Conservation (phyloP, 2,329 filamentous ascomycete genomes). For the Colletotrichum endophyticum region DNA sequence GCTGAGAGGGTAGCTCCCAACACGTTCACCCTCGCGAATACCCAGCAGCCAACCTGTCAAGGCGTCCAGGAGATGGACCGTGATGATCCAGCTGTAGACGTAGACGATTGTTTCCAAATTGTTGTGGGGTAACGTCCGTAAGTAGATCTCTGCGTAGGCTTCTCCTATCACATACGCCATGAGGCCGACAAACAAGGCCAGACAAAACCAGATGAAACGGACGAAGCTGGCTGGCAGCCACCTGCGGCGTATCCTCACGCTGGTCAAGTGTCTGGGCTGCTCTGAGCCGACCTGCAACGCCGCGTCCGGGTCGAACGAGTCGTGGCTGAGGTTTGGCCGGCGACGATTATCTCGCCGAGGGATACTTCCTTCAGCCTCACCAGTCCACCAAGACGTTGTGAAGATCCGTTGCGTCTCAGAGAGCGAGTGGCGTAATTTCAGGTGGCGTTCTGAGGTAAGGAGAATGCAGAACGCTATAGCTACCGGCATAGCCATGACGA, state of each 20-base stretch:
- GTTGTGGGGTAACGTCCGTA: conserved; percentile 69
- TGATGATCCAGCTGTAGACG: conserved; percentile 73
- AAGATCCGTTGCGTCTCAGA: conserved; percentile 73
- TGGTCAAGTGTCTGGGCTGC: conserved; percentile 21
- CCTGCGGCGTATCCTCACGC: conserved; percentile 49
- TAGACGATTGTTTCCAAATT: conserved; percentile 72
- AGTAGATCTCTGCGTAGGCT: conserved; percentile 72
- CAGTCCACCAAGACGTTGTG: conserved; percentile 69
- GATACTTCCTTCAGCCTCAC: conserved; percentile 53
- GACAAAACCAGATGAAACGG: conserved; percentile 73
- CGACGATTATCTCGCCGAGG: conserved; percentile 46
- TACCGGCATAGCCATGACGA: conserved; percentile 74
- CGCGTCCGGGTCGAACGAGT: conserved; percentile 42
- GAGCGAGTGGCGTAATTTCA: conserved; percentile 63
- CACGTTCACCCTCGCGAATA: conserved; percentile 68
- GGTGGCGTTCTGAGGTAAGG: conserved; percentile 67
- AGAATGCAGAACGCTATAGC: conserved; percentile 68
- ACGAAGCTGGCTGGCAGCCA: conserved; percentile 73
- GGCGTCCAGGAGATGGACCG: conserved; percentile 68
- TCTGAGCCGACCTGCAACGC: conserved; percentile 19
- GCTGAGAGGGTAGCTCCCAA: conserved; percentile 72
- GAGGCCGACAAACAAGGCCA: conserved; percentile 65
- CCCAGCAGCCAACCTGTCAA: conserved; percentile 72
- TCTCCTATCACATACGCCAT: conserved; percentile 72
- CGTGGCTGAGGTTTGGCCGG: conserved; percentile 39